Evolutionary conservation across 805 yeast species (phyloP).

Genomic region (Kregervanrija delftensis): DNA sequence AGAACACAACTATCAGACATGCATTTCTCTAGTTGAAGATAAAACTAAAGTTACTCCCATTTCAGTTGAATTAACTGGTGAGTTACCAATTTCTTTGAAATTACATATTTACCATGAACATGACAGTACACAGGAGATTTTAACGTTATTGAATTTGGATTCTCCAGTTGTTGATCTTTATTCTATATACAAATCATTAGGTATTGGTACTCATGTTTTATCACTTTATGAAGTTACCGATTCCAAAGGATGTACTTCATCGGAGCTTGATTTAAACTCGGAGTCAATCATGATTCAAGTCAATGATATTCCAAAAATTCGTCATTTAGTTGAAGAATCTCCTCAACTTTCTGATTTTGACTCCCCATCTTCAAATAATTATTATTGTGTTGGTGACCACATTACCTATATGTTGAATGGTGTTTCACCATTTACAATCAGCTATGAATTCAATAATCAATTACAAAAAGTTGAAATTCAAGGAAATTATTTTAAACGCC

Average conservation of each 20-base stretch:
- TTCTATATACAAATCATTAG: slow-evolving; percentile 43
- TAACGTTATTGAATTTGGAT: slow-evolving; percentile 38
- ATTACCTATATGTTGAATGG: slow-evolving; percentile 73
- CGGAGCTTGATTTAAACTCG: slow-evolving; percentile 29
- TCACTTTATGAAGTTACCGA: slow-evolving; percentile 55
- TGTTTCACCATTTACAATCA: slow-evolving; percentile 68
- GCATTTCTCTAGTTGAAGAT: slow-evolving; percentile 22
- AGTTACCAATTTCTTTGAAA: slow-evolving; percentile 53
- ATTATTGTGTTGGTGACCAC: slow-evolving; percentile 91
- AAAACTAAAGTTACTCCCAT: slow-evolving; percentile 38
- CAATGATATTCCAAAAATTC: slow-evolving; percentile 71
- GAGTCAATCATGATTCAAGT: slow-evolving; percentile 43
- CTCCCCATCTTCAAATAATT: slow-evolving; percentile 13
- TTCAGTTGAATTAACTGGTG: slow-evolving; percentile 49
- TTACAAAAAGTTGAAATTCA: slow-evolving; percentile 45
- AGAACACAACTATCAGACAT: slow-evolving; percentile 20
- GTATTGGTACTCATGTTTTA: slow-evolving; percentile 66
- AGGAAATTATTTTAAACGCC: slow-evolving; percentile 42
- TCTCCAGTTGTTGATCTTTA: slow-evolving; percentile 30
- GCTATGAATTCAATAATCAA: slow-evolving; percentile 64
- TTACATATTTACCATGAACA: slow-evolving; percentile 55
- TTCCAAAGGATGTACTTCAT: slow-evolving; percentile 59
- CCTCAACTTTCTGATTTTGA: slow-evolving; percentile 16
- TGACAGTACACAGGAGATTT: slow-evolving; percentile 43
- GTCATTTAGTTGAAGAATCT: slow-evolving; percentile 31